phyloP scores from a whole-genome alignment of 2,329 filamentous ascomycete genomes.

The Diaporthe citri region DNA sequence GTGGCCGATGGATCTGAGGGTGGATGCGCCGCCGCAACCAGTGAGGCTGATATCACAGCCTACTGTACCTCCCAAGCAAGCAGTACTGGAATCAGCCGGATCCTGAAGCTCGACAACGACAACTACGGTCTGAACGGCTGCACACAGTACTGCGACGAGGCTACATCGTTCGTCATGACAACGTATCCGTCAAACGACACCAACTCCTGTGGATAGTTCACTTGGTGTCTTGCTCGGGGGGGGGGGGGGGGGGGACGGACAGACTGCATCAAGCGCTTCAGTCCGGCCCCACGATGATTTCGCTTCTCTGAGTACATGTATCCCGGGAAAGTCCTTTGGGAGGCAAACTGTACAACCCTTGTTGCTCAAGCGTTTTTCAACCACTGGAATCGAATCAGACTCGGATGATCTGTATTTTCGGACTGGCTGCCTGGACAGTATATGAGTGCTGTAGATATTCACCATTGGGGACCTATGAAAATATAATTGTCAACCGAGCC shows the following conservation, averaged over 20 bases:
- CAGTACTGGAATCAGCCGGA: constrained; percentile 33
- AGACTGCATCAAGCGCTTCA: not conserved
- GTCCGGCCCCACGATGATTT: not conserved
- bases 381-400: not conserved
- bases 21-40: constrained; percentile 26
- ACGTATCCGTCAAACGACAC: constrained; percentile 34
- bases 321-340: not conserved
- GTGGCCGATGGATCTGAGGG: constrained; percentile 6
- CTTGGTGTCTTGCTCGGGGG: not conserved
- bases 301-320: constrained; percentile 1
- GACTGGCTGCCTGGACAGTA: not conserved
- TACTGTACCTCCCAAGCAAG: constrained; percentile 26
- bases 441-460: not conserved
- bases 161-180: constrained; percentile 24
- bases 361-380: constrained; percentile 16
- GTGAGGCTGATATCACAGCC: constrained; percentile 4
- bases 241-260: not conserved
- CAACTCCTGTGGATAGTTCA: constrained; percentile 37
- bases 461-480: not conserved
- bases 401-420: not conserved
- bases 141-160: constrained; percentile 37
- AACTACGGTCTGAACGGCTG: constrained; percentile 36
- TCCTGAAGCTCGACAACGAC: constrained; percentile 40
- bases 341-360: not conserved
- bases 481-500: not conserved